Base-by-base conservation (phyloP, 1,139 yeast genomes). In the Candida glucosophila region DNA sequence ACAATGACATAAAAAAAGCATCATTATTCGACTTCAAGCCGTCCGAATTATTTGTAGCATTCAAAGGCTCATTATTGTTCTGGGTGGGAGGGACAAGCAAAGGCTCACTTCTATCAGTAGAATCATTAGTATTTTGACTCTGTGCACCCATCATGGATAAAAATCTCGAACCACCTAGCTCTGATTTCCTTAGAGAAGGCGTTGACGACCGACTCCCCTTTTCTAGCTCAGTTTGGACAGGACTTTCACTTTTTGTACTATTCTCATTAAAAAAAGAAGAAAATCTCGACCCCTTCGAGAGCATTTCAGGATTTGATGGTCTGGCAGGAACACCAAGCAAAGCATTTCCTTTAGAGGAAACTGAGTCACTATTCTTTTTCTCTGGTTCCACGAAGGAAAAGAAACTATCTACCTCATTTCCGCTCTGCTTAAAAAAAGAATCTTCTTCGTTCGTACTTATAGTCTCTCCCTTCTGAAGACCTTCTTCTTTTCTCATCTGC, bases 401-500 rank as follows among this genome's bases (percentile, higher is more conserved):
- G 42, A 70, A 70, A 35, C 55, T 64, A 36, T 70, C 77, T 25
- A 68, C 71, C 16, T 67, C 69, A 34, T 67, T 67, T 10, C 62
- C 60, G 15, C 55, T 49, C 19, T 30, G 35, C 28, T 41, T 48
- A 3, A 47, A 45, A 5, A 33, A 30, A 4, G 31, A 22, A 20
- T 25, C 31, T 23, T 47, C 53, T 17, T 53, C 49, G n/a, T n/a
- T n/a, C n/a, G n/a, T n/a, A n/a, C n/a, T n/a, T 13, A 53, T 43
- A 5, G 29, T n/a, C 29, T 62, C 72, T 11, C 76, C 77, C 28
- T 65, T 63, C 38, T 64, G 65, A 33, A 58, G 64, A 24, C 66
- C 63, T 27, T 75, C 79, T 43, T 73, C 70, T 27, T 57, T 57
- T 37, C 67, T 68, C 76, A 74, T 71, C 41, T 64, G 64, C 25